Percentiles rank a stretch among this genome's conserved stretches.
Evolutionary conservation across 257 asterid genomes (phyloP).

Genomic region (Nicotiana obtusifolia): DNA sequence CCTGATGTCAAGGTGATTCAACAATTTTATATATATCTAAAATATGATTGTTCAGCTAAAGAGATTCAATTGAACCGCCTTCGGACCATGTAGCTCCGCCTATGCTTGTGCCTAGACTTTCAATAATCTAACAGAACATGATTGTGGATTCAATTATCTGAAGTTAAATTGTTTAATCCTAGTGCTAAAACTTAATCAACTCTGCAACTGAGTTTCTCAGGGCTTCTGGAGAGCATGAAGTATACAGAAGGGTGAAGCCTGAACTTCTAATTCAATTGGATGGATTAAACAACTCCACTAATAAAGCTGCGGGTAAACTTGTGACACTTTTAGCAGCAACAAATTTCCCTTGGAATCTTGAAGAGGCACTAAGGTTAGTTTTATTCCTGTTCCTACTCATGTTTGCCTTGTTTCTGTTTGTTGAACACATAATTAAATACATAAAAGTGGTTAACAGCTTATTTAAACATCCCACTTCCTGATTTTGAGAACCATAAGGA

Average conservation of each 20-base stretch:
- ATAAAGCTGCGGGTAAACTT: neutral
- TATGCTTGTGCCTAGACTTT: no score
- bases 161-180: no score
- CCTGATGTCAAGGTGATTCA: no score
- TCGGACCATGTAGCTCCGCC: no score
- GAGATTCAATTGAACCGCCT: no score
- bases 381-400: no score
- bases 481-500: conserved; percentile 79
- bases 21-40: no score
- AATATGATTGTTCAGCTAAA: no score
- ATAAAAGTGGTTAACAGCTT: no score
- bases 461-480: conserved; percentile 54
- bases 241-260: conserved; percentile 83
- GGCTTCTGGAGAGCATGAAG: conserved; percentile 94
- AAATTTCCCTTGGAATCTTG: conserved; percentile 57
- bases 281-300: conserved; percentile 49
- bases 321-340: conserved; percentile 97
- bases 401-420: neutral
- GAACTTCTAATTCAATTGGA: conserved; percentile 86
- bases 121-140: no score
- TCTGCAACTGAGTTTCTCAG: conserved; percentile 22
- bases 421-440: neutral
- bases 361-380: conserved; percentile 79
- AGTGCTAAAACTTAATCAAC: no score
- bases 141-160: no score